phyloP scores from a whole-genome alignment of 768 basidiomycete species.

The Pleurotus djamor region DNA sequence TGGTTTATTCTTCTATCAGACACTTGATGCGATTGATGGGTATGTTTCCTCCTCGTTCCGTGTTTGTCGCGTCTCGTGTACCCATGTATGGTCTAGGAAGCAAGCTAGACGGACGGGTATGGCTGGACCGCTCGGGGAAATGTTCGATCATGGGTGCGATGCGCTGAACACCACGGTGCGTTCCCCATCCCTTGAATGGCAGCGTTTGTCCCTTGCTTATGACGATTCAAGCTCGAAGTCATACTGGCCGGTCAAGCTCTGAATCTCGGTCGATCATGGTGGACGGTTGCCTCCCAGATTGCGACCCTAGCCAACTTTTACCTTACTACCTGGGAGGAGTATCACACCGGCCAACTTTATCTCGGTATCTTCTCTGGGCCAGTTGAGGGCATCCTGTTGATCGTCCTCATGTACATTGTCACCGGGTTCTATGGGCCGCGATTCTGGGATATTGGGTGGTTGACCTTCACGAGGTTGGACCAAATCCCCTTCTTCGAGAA shows the following conservation, averaged over 20 bases:
- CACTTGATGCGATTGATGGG: slow-evolving; percentile 88
- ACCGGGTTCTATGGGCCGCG: slow-evolving; percentile 75
- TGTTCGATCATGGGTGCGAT: slow-evolving; percentile 98
- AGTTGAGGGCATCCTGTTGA: slow-evolving; percentile 92
- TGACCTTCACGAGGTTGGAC: slow-evolving; percentile 57
- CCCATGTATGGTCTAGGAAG: slow-evolving; percentile 50
- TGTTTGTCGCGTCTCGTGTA: neutral
- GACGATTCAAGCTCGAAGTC: slow-evolving; percentile 67
- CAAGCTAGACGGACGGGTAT: slow-evolving; percentile 95
- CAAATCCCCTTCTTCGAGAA: slow-evolving; percentile 42
- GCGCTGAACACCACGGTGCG: slow-evolving; percentile 92
- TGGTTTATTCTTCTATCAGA: slow-evolving; percentile 92
- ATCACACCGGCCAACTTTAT: slow-evolving; percentile 90
- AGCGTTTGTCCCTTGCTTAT: neutral
- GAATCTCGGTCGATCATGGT: slow-evolving; percentile 93
- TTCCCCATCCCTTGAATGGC: neutral
- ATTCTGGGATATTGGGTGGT: slow-evolving; percentile 77
- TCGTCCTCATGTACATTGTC: slow-evolving; percentile 72
- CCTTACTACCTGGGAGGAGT: slow-evolving; percentile 82
- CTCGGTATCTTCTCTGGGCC: slow-evolving; percentile 94
- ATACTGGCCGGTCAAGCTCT: slow-evolving; percentile 82
- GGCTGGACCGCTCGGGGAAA: slow-evolving; percentile 96
- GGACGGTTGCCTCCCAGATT: slow-evolving; percentile 88
- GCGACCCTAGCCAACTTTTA: slow-evolving; percentile 79
- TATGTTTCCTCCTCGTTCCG: slow-evolving; percentile 29